These are phyloP conservation scores for Verticillium zaregamsianum DNA, from an alignment of 2,329 filamentous ascomycete genomes.

Conservation along the genomic window DNA sequence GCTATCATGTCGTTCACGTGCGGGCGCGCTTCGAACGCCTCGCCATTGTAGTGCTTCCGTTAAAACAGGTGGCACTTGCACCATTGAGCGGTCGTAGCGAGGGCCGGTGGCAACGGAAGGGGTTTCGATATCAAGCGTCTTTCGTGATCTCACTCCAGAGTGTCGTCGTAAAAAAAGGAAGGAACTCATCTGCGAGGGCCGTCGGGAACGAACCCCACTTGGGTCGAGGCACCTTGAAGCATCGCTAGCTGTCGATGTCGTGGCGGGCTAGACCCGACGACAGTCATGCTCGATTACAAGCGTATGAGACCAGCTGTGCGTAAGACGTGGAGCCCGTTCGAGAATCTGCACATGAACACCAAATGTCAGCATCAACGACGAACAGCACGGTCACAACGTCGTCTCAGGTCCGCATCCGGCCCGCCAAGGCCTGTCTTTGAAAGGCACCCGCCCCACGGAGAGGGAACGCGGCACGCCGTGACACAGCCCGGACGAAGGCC, in stretches of 20 bases:
- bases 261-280: neutral
- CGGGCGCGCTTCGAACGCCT: neutral
- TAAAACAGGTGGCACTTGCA: neutral
- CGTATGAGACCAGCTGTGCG: neutral
- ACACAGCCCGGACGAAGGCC: neutral
- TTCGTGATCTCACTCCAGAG: neutral
- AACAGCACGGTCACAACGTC: neutral
- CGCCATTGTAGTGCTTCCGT: neutral
- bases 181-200: neutral
- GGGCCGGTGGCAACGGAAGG: neutral
- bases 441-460: neutral
- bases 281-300: neutral
- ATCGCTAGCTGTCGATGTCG: neutral
- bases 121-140: neutral
- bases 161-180: neutral
- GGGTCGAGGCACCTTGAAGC: neutral
- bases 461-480: neutral
- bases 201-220: neutral
- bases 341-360: neutral
- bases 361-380: neutral
- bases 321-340: neutral
- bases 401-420: neutral
- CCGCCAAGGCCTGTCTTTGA: neutral
- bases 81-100: neutral
- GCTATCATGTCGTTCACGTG: neutral